Evolutionary conservation across 2,329 filamentous ascomycete genomes (phyloP).

Genomic region (Scedosporium apiospermum): DNA sequence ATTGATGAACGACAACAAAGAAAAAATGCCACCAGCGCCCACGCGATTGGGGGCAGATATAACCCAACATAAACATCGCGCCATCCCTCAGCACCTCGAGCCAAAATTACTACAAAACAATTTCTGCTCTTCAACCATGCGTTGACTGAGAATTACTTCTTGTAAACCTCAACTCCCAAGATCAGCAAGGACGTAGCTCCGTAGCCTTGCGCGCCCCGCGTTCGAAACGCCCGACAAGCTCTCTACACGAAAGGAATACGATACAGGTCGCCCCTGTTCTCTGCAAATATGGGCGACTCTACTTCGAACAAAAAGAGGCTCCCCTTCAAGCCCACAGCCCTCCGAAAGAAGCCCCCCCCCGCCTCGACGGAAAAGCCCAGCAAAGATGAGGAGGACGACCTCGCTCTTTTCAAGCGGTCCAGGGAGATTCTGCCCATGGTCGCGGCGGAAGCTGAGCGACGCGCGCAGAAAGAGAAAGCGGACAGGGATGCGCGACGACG

Average conservation of each 20-base stretch:
- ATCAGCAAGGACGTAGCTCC: too few relatives aligned
- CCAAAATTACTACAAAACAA: too few relatives aligned
- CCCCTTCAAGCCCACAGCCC: slow-evolving; percentile 40
- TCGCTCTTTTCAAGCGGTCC: slow-evolving; percentile 40
- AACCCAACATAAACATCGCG: too few relatives aligned
- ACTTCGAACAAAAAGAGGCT: slow-evolving; percentile 29
- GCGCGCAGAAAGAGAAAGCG: slow-evolving; percentile 10
- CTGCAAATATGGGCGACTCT: slow-evolving; percentile 4
- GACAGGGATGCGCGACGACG: slow-evolving; percentile 8
- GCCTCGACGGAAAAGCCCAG: slow-evolving; percentile 9
- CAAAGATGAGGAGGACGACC: slow-evolving; percentile 13
- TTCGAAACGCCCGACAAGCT: not conserved
- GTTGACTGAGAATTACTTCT: too few relatives aligned
- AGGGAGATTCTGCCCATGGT: slow-evolving; percentile 38
- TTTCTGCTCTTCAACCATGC: too few relatives aligned
- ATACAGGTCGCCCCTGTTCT: too few relatives aligned
- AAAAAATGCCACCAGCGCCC: not conserved
- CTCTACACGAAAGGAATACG: not conserved
- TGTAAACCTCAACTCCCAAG: too few relatives aligned
- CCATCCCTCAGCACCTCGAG: too few relatives aligned
- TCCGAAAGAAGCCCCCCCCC: slow-evolving; percentile 22
- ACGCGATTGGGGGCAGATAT: too few relatives aligned
- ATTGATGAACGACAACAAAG: not conserved
- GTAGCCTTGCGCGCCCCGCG: not conserved
- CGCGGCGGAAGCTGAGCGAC: slow-evolving; percentile 27